Percentiles rank a stretch among this genome's conserved stretches.
phyloP scores from a whole-genome alignment of 208 protist species.

The Leishmania tropica region DNA sequence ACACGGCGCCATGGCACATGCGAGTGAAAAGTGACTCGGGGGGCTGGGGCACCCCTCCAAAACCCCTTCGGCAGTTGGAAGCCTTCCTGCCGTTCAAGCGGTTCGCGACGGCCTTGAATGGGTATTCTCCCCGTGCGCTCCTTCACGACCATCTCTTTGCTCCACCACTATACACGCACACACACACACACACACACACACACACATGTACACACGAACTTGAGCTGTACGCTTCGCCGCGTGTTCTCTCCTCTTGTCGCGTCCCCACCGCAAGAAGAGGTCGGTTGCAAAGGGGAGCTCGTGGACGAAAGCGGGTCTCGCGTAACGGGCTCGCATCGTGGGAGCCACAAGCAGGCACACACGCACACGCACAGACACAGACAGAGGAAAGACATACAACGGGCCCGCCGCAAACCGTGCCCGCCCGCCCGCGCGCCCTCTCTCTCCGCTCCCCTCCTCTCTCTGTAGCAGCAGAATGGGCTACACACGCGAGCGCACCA shows the following conservation, averaged over 20 bases:
- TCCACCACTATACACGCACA: not conserved
- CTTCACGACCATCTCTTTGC: not conserved
- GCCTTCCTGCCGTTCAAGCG: not conserved
- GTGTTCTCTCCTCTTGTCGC: too few species aligned
- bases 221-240: too few species aligned
- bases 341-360: not conserved
- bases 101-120: not conserved
- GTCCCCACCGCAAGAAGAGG: not conserved
- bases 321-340: too few species aligned
- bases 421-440: too few species aligned
- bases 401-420: too few species aligned
- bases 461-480: conserved; percentile 38
- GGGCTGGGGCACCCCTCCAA: not conserved
- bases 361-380: not conserved
- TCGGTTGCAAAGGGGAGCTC: not conserved
- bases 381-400: too few species aligned
- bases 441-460: not conserved
- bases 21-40: not conserved
- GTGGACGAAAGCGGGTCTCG: not conserved
- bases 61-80: not conserved
- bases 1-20: not conserved
- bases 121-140: not conserved
- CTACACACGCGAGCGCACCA: conserved; percentile 87
- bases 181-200: not conserved
- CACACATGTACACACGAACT: too few species aligned